Evolutionary conservation across 2,329 filamentous ascomycete species (phyloP), one percentile per base, ranked within the genome.

Genomic region (Fusarium redolens): DNA sequence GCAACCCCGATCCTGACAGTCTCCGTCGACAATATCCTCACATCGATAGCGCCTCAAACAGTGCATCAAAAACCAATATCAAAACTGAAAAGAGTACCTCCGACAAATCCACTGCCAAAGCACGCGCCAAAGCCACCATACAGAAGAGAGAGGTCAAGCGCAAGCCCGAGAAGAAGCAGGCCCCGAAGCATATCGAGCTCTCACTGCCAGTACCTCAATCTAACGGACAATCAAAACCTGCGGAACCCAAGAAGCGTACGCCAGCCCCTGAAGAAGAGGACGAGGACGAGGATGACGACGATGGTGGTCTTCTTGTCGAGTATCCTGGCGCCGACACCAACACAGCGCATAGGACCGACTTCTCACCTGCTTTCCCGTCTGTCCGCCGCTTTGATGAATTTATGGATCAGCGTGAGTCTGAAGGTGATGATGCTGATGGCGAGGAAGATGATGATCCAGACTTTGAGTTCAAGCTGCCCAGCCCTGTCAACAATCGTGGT

Each of bases 11-110:
- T 73, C 82, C 87, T 59, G 88, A 89, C 35, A 89, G 87, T 76
- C 85, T 97, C 44, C 87, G 89, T 52, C 87, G 90, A 55, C 87
- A 92, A 77, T 91, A 93, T 78, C 86, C 90, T 14, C 93, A 93
- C 68, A 86, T 96, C 41, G 85, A 86, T 30, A 81, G 38, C 56
- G 68, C 45, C 56, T 65, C 68, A 17, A 64, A 30, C 22, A 48
- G 72, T 31, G 62, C 70, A 11, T 61, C 77, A 17, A 72, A 76
- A 28, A 28, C 74, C 11, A 50, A 71, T 40, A 18, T 25, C 14
- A 74, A 50, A 8, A n/a, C 41, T 20, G 71, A 74, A 31, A 68
- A 68, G 43, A 54, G 48, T 20, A 38, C 48, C 25, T 22, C 67
- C 44, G 71, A 73, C 28, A 73, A 83, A 68, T 56, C 79, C 6